A percentile compares a stretch with the other conserved stretches of the same genome.
These are phyloP conservation scores for Lodderomyces elongisporus DNA, from an alignment of 1,139 yeast species.

Conservation along the genomic window DNA sequence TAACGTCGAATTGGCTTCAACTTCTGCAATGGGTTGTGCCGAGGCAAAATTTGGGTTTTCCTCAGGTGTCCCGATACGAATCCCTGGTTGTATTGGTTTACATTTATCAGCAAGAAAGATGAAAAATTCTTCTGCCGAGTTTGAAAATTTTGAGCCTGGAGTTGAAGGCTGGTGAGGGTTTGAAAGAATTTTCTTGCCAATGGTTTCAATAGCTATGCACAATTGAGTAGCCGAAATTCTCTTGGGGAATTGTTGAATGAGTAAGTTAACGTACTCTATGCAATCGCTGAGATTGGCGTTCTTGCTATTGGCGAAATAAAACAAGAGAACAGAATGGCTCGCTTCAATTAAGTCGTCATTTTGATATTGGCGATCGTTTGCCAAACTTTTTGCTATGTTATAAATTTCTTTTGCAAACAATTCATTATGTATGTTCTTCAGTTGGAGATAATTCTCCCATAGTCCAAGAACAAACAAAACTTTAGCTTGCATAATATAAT, in stretches of 20 bases:
- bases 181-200: conserved; percentile 49
- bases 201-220: conserved; percentile 52
- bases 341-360: conserved; percentile 51
- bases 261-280: conserved; percentile 28
- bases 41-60: conserved; percentile 22
- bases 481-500: conserved; percentile 43
- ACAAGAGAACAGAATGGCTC: conserved; percentile 61
- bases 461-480: conserved; percentile 53
- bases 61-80: conserved; percentile 18
- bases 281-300: conserved; percentile 25
- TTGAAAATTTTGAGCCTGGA: conserved; percentile 17
- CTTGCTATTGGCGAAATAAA: conserved; percentile 31
- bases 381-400: conserved; percentile 40
- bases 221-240: conserved; percentile 54
- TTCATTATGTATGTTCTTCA: conserved; percentile 15
- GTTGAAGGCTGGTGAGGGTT: conserved; percentile 27
- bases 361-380: conserved; percentile 25
- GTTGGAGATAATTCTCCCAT: conserved; percentile 54
- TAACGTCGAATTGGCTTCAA: conserved; percentile 34
- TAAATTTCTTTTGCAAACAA: conserved; percentile 32
- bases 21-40: conserved; percentile 37
- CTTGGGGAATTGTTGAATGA: conserved; percentile 50
- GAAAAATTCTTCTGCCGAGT: conserved; percentile 35
- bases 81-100: conserved; percentile 26
- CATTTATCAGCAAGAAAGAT: conserved; percentile 37